phyloP scores from a whole-genome alignment of 495 filamentous ascomycete genomes.

The Elasticomyces elasticus region DNA sequence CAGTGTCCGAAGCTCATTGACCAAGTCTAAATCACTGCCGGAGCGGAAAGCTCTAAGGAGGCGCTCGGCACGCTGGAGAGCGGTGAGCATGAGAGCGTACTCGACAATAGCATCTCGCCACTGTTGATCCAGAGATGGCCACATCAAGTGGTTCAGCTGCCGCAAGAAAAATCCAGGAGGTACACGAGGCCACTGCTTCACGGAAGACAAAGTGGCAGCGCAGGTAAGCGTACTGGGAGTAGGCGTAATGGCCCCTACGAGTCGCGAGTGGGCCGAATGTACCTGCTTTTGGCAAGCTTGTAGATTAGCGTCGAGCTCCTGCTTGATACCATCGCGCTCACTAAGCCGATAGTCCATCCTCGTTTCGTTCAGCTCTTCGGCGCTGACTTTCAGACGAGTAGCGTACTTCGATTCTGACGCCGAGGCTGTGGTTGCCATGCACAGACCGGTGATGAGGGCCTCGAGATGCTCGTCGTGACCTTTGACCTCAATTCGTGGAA shows the following conservation, averaged over 20 bases:
- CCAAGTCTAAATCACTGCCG: conserved; percentile 28
- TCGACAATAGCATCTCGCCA: conserved; percentile 26
- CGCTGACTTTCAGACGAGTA: not conserved
- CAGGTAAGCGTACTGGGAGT: not conserved
- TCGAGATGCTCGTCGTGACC: not conserved
- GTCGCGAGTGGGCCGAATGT: not conserved
- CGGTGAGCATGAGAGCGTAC: conserved; percentile 33
- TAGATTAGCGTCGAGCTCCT: not conserved
- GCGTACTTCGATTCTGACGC: not conserved
- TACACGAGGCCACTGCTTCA: conserved; percentile 16
- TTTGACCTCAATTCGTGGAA: not conserved
- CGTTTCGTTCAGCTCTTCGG: not conserved
- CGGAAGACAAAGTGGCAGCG: not conserved
- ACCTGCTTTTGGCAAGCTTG: not conserved
- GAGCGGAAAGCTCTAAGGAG: conserved; percentile 17
- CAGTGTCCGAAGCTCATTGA: conserved; percentile 41
- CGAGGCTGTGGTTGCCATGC: not conserved
- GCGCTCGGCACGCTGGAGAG: conserved; percentile 33
- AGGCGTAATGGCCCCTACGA: not conserved
- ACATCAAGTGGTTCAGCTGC: conserved; percentile 15
- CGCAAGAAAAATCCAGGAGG: conserved; percentile 19
- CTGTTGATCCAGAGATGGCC: not conserved
- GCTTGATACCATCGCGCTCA: not conserved
- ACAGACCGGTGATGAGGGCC: not conserved
- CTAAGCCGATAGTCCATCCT: not conserved